phyloP scores from a whole-genome alignment of 441 rosid species.

The Adansonia gregorii region DNA sequence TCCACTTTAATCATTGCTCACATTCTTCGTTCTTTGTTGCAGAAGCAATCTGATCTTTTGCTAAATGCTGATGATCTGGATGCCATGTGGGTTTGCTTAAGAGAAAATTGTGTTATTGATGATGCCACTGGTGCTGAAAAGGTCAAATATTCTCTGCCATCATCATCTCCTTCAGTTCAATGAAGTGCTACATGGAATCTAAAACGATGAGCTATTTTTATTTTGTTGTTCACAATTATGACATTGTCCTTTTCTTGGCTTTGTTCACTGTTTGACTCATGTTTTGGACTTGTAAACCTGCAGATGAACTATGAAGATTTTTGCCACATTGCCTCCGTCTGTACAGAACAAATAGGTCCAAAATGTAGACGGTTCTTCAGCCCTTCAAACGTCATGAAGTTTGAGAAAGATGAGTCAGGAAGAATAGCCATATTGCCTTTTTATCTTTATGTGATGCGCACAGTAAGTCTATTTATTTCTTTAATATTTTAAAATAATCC shows the following conservation, averaged over 20 bases:
- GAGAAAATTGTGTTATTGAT: slow-evolving; percentile 97
- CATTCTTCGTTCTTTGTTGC: slow-evolving; percentile 40
- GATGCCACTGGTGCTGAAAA: slow-evolving; percentile 98
- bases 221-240: background rate
- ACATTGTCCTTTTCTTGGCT: background rate
- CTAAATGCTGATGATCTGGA: slow-evolving; percentile 96
- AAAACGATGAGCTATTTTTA: background rate
- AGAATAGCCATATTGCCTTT: slow-evolving; percentile 97
- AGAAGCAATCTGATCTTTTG: slow-evolving; percentile 97
- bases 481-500: background rate
- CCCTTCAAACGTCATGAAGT: slow-evolving; percentile 98
- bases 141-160: slow-evolving; percentile 28
- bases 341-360: slow-evolving; percentile 95
- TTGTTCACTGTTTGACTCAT: slow-evolving; percentile 14
- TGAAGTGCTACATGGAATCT: background rate
- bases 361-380: slow-evolving; percentile 95
- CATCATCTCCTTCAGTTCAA: background rate
- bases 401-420: slow-evolving; percentile 98
- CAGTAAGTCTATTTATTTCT: slow-evolving; percentile 51
- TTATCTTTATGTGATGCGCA: slow-evolving; percentile 97
- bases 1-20: background rate
- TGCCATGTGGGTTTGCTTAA: slow-evolving; percentile 97
- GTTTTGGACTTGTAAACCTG: slow-evolving; percentile 20
- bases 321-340: slow-evolving; percentile 94
- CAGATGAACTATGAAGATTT: slow-evolving; percentile 99